Evolutionary conservation across 306 rosid genomes (phyloP), one percentile per base, ranked within the genome.

Genomic region (Dicorynia guianensis): DNA sequence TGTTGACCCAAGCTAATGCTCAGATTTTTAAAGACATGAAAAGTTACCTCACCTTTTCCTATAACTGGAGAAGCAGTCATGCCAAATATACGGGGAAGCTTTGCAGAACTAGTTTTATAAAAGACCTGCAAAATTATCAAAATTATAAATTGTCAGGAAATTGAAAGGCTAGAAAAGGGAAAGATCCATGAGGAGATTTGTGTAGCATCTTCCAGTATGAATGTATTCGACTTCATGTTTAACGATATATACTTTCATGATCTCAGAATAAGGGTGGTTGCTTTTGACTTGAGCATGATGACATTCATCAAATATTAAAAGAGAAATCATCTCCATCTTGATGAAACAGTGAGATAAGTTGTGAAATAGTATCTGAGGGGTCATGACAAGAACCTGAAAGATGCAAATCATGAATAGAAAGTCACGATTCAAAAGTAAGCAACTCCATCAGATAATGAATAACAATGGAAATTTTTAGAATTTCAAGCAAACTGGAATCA

Each of bases 51-150:
- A 95, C 98, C 97, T 90, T 90, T 95, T 68, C 98, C 97, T n/a
- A 92, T 90, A 79, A 95, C 87, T 42, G 97, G 98, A 80, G 97
- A 95, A 40, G 98, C 98, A 46, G 98, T 95, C 98, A 95, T 95
- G 86, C 98, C 97, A 82, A 95, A 95, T 83, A 95, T 85, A 55
- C 98, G 92, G 52, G 98, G 98, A 64, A 67, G 79, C 72, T 90
- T 95, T 52, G 64, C 40, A 44, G 53, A 81, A 67, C 77, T 69
- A 13, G 54, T 20, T 73, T 82, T 74, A 75, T 90, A 87, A 81
- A 86, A 94, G 35, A 72, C 78, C 98, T 95, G 79, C 38, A 58
- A 34, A 76, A 80, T 71, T 46, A 53, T 67, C 36, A 74, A 82
- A 25, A 62, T 58, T 75, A 47, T 67, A 54, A 25, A 71, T 67